Conservation (phyloP, 2,329 filamentous ascomycete genomes). For the Neofusicoccum ribis region DNA sequence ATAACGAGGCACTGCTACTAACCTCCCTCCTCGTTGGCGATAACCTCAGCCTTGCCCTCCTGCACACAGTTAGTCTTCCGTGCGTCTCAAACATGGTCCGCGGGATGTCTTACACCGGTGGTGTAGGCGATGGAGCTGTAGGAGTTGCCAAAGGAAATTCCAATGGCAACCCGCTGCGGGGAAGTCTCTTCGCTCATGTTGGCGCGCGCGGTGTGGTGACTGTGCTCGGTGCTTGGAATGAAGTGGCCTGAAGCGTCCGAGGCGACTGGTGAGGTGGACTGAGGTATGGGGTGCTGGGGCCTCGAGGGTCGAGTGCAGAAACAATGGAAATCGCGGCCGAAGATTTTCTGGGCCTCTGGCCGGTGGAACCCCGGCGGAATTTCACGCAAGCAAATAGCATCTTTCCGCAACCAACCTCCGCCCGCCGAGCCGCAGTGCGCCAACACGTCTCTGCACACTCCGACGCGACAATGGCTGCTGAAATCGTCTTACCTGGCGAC, state of each 20-base stretch:
- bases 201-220: neutral
- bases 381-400: neutral
- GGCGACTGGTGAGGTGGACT: neutral
- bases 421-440: neutral
- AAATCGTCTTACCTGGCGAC: conserved; percentile 82
- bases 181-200: conserved; percentile 54
- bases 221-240: neutral
- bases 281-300: neutral
- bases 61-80: conserved; percentile 27
- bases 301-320: neutral
- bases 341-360: conserved; percentile 7
- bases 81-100: conserved; percentile 24
- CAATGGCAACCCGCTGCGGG: conserved; percentile 71
- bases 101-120: conserved; percentile 50
- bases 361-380: conserved; percentile 12
- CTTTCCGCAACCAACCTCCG: conserved; percentile 7
- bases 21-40: conserved; percentile 98
- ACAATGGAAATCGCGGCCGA: neutral
- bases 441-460: neutral
- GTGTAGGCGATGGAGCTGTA: conserved; percentile 97
- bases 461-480: conserved; percentile 53
- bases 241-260: neutral
- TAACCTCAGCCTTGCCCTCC: conserved; percentile 95
- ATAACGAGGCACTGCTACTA: conserved; percentile 36
- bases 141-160: conserved; percentile 96